Conservation (phyloP, 1,284 basidiomycete species). For the Ustilago sp. region DNA sequence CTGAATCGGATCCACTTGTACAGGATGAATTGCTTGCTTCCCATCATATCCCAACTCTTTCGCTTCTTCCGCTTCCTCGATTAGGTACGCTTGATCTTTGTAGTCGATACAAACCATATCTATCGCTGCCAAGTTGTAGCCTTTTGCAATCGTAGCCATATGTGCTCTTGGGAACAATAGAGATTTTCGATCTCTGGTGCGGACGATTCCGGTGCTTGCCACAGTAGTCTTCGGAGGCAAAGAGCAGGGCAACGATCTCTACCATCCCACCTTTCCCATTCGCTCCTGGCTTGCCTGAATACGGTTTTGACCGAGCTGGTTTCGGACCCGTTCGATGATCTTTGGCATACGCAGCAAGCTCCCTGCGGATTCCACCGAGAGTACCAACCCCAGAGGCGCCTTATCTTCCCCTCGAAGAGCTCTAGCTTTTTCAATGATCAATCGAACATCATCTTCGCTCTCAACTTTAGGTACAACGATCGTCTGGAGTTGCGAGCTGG, state of each 20-base stretch:
- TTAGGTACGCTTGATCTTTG: slow-evolving; percentile 79
- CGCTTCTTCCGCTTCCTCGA: slow-evolving; percentile 80
- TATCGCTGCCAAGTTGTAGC: slow-evolving; percentile 84
- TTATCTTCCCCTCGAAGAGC: slow-evolving; percentile 21
- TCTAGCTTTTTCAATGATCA: slow-evolving; percentile 52
- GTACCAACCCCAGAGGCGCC: slow-evolving; percentile 50
- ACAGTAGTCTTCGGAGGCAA: slow-evolving; percentile 72
- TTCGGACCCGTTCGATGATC: slow-evolving; percentile 48
- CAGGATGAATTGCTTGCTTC: slow-evolving; percentile 90
- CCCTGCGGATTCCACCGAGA: slow-evolving; percentile 64
- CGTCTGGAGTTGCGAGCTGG: slow-evolving; percentile 49
- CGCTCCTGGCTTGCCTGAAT: neutral
- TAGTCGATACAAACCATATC: slow-evolving; percentile 89
- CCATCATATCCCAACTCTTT: slow-evolving; percentile 66
- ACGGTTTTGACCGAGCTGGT: slow-evolving; percentile 9
- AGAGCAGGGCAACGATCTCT: slow-evolving; percentile 57
- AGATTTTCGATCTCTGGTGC: slow-evolving; percentile 80
- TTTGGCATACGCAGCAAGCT: slow-evolving; percentile 55
- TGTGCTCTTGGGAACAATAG: slow-evolving; percentile 87
- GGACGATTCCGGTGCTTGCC: slow-evolving; percentile 85
- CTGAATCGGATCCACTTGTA: slow-evolving; percentile 84
- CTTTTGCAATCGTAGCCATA: slow-evolving; percentile 85
- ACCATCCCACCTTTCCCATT: slow-evolving; percentile 6
- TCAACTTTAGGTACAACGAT: slow-evolving; percentile 67
- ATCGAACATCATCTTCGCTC: slow-evolving; percentile 48